Evolutionary conservation across 345 rosid species (phyloP).

Genomic region (Mangifera indica): DNA sequence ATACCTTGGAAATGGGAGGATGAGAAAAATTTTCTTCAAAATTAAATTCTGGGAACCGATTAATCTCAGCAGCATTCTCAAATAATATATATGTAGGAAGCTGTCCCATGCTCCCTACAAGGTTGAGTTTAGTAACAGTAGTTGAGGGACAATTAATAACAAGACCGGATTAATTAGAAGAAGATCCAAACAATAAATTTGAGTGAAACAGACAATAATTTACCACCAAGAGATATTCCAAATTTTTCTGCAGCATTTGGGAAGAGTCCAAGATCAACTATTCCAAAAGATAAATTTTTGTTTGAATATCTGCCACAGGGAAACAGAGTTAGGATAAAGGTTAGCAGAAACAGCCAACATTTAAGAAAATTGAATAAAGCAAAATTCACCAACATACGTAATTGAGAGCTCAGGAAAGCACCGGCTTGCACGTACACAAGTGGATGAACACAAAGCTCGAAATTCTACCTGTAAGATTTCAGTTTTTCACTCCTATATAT

Average conservation of each 20-base stretch:
- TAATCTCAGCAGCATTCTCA: slow-evolving; percentile 71
- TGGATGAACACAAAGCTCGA: slow-evolving; percentile 50
- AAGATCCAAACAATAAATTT: background rate
- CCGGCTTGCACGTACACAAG: slow-evolving; percentile 65
- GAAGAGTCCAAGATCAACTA: slow-evolving; percentile 86
- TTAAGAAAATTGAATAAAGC: background rate
- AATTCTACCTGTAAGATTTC: slow-evolving; percentile 67
- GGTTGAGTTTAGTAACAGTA: slow-evolving; percentile 2
- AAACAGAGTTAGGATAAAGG: slow-evolving; percentile 16
- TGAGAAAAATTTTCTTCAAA: slow-evolving; percentile 54
- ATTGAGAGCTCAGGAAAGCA: slow-evolving; percentile 78
- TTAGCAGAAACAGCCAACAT: slow-evolving; percentile 10
- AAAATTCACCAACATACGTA: slow-evolving; percentile 44
- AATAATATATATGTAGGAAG: slow-evolving; percentile 85
- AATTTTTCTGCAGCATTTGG: slow-evolving; percentile 82
- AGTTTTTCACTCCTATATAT: slow-evolving; percentile 6
- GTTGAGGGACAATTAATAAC: background rate
- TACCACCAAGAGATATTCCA: slow-evolving; percentile 85
- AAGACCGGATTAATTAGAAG: background rate
- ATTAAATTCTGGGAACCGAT: slow-evolving; percentile 74
- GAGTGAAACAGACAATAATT: background rate
- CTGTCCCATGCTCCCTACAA: slow-evolving; percentile 65
- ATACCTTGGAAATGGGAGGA: slow-evolving; percentile 72
- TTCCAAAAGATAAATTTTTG: slow-evolving; percentile 78
- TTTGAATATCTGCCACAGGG: slow-evolving; percentile 63